Percentiles rank a stretch among this genome's conserved stretches.
These are phyloP conservation scores for Rhodotorula sp. DNA, from an alignment of 1,284 basidiomycete genomes.

Conservation along the genomic window DNA sequence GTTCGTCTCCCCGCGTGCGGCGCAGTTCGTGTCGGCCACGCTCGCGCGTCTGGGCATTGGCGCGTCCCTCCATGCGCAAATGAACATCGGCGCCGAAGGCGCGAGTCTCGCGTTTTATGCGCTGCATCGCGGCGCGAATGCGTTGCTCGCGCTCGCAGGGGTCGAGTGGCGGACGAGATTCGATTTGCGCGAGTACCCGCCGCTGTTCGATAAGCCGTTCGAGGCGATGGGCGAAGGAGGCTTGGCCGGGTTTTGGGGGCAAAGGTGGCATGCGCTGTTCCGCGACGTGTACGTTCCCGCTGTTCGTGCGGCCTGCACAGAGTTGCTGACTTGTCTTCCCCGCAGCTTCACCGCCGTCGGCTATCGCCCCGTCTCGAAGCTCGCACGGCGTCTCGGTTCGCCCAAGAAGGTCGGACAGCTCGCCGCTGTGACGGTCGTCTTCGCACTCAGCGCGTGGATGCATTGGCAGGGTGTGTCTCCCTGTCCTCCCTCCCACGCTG, in stretches of 20 bases:
- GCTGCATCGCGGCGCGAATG: slow-evolving; percentile 7
- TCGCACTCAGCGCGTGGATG: slow-evolving; percentile 26
- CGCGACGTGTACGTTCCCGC: slow-evolving; percentile 12
- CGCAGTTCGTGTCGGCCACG: neutral
- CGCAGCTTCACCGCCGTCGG: slow-evolving; percentile 28
- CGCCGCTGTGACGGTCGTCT: slow-evolving; percentile 23
- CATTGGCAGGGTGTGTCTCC: slow-evolving; percentile 30
- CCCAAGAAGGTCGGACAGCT: slow-evolving; percentile 11
- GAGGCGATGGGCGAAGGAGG: slow-evolving; percentile 24
- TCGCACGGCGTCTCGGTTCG: slow-evolving; percentile 6
- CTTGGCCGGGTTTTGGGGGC: slow-evolving; percentile 25
- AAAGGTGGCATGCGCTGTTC: slow-evolving; percentile 27
- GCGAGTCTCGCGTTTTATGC: slow-evolving; percentile 9
- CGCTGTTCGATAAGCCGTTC: slow-evolving; percentile 30
- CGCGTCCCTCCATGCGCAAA: slow-evolving; percentile 27
- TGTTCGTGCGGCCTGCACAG: no score
- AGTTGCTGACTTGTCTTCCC: neutral
- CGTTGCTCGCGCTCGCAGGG: neutral
- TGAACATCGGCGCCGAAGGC: slow-evolving; percentile 32
- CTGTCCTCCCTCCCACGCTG: neutral
- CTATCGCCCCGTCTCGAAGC: slow-evolving; percentile 11
- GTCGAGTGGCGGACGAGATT: slow-evolving; percentile 16
- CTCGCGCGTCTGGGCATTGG: slow-evolving; percentile 29
- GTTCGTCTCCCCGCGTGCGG: neutral
- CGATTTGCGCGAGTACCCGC: slow-evolving; percentile 28